Conservation (phyloP, 805 yeast species). For the Pichia cabralensis region DNA sequence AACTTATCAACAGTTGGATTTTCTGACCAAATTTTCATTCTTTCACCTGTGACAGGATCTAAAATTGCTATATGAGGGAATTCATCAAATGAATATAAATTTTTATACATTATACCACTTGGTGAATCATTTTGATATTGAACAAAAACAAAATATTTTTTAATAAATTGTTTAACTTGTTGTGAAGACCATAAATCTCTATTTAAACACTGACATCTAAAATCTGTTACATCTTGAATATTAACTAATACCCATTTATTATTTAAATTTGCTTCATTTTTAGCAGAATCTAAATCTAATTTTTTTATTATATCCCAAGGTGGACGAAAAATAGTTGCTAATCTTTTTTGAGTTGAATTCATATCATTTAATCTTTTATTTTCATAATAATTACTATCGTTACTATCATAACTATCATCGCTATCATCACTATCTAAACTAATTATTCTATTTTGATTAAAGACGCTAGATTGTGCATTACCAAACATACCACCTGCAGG, state of each 20-base stretch:
- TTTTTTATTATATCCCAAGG: conserved; percentile 83
- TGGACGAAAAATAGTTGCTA: conserved; percentile 81
- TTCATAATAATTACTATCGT: conserved; percentile 24
- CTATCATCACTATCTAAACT: conserved; percentile 28
- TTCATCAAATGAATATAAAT: conserved; percentile 59
- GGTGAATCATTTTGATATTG: conserved; percentile 77
- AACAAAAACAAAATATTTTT: conserved; percentile 65
- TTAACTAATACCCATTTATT: conserved; percentile 81
- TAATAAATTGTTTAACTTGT: conserved; percentile 53
- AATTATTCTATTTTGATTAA: conserved; percentile 43
- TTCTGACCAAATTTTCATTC: conserved; percentile 67
- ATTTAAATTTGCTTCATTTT: conserved; percentile 46
- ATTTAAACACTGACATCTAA: conserved; percentile 81
- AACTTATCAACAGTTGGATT: conserved; percentile 54
- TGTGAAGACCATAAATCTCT: conserved; percentile 85
- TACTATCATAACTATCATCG: conserved; percentile 30
- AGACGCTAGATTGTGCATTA: conserved; percentile 38
- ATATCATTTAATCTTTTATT: conserved; percentile 10
- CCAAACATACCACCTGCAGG: conserved; percentile 39
- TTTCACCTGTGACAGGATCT: conserved; percentile 94
- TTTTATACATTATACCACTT: conserved; percentile 59
- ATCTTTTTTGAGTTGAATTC: conserved; percentile 45
- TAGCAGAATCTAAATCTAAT: conserved; percentile 65
- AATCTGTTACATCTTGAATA: conserved; percentile 77
- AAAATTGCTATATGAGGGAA: conserved; percentile 86